A percentile compares a stretch with the other conserved stretches of the same genome.
These are phyloP conservation scores for Aspergillus ellipticus DNA, from an alignment of 495 filamentous ascomycete species.

Conservation along the genomic window DNA sequence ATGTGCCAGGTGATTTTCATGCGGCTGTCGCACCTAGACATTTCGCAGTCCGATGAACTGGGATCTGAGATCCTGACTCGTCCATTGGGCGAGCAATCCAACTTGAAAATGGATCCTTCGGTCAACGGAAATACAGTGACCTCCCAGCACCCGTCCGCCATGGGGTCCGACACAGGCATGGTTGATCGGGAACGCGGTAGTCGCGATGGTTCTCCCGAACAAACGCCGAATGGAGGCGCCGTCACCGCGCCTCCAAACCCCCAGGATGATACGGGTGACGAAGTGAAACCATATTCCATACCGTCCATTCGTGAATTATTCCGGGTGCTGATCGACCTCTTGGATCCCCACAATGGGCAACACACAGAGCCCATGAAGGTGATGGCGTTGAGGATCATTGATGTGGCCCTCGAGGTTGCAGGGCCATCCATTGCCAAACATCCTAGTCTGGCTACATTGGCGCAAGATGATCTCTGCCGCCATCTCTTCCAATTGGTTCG, in stretches of 20 bases:
- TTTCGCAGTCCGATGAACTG: slow-evolving; percentile 59
- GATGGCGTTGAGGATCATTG: slow-evolving; percentile 95
- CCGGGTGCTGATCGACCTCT: slow-evolving; percentile 86
- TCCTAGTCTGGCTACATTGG: slow-evolving; percentile 79
- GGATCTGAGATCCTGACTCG: slow-evolving; percentile 53
- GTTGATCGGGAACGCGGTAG: slow-evolving; percentile 34
- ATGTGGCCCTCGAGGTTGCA: slow-evolving; percentile 94
- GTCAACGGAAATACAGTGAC: slow-evolving; percentile 66
- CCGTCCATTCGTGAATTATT: slow-evolving; percentile 94
- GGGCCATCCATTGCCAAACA: slow-evolving; percentile 94
- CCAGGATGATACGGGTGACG: slow-evolving; percentile 34
- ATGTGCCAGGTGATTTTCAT: slow-evolving; percentile 99
- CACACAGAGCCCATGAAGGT: slow-evolving; percentile 94
- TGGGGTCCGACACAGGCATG: slow-evolving; percentile 39
- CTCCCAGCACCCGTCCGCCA: slow-evolving; percentile 43
- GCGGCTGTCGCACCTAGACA: slow-evolving; percentile 80
- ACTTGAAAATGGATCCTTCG: slow-evolving; percentile 83
- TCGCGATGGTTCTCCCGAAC: slow-evolving; percentile 33
- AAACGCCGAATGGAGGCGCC: slow-evolving; percentile 39
- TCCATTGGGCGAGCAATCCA: slow-evolving; percentile 44
- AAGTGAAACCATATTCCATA: slow-evolving; percentile 84
- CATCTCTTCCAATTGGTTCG: slow-evolving; percentile 96
- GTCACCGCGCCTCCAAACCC: slow-evolving; percentile 42
- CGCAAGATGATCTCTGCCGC: slow-evolving; percentile 89
- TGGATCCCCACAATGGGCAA: slow-evolving; percentile 87